Percentiles rank a stretch among this genome's conserved stretches.
phyloP scores from a whole-genome alignment of 139 green algal genomes.

The Axilococcus clingmanii region DNA sequence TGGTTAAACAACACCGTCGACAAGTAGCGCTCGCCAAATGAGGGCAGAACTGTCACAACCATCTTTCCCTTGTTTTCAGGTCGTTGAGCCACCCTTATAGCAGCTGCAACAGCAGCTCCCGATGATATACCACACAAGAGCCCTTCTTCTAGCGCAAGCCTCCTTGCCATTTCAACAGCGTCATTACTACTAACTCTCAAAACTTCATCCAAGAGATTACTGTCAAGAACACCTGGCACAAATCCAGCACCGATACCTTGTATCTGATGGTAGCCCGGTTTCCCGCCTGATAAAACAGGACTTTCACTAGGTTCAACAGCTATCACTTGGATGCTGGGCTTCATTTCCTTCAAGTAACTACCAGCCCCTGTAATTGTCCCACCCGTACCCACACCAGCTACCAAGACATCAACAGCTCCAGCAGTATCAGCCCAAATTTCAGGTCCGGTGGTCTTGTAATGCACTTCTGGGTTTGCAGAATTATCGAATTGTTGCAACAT shows the following conservation, averaged over 20 bases:
- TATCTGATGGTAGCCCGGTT: conserved; percentile 90
- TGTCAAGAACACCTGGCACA: conserved; percentile 88
- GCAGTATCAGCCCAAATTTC: conserved; percentile 86
- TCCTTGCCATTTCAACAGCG: conserved; percentile 73
- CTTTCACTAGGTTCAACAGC: conserved; percentile 93
- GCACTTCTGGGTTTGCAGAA: conserved; percentile 57
- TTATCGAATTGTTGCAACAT: conserved; percentile 99
- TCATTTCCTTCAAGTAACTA: conserved; percentile 87
- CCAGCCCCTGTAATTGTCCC: conserved; percentile 91
- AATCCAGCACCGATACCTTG: conserved; percentile 81
- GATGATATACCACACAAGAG: conserved; percentile 88
- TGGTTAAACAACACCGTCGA: conserved; percentile 83
- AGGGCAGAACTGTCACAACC: conserved; percentile 81
- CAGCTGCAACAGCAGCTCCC: conserved; percentile 71
- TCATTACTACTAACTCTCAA: conserved; percentile 74
- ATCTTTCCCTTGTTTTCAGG: conserved; percentile 91
- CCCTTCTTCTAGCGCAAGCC: conserved; percentile 82
- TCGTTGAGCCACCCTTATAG: conserved; percentile 56
- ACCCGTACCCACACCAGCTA: conserved; percentile 89
- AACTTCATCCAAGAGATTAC: conserved; percentile 75
- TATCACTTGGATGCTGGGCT: conserved; percentile 78
- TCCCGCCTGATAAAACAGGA: conserved; percentile 80
- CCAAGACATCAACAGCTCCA: conserved; percentile 63
- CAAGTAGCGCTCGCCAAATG: conserved; percentile 92
- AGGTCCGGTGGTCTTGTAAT: conserved; percentile 88